Evolutionary conservation across 306 rosid genomes (phyloP).

Genomic region (Casuarina cunninghamiana): DNA sequence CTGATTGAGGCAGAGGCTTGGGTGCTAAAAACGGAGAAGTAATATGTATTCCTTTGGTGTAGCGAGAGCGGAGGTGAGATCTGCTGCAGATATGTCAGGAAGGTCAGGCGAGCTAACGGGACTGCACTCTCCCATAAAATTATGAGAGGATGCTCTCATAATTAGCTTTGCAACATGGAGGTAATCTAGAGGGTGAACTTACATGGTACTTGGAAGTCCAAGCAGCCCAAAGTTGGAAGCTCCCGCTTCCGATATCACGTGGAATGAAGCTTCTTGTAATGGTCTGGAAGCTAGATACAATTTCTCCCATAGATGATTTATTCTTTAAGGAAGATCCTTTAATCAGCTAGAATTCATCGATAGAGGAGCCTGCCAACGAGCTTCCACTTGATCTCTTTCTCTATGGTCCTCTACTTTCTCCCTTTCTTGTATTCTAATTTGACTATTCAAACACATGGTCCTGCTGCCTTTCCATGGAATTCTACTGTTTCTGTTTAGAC

Average conservation of each 20-base stretch:
- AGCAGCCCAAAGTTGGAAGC: constrained; percentile 13
- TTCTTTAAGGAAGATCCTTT: neutral
- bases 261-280: neutral
- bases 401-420: neutral
- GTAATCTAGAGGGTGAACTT: constrained; percentile 7
- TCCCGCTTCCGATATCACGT: neutral
- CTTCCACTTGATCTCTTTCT: neutral
- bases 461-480: constrained; percentile 13
- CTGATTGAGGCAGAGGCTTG: neutral
- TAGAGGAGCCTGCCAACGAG: neutral
- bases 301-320: constrained; percentile 10
- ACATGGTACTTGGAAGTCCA: neutral
- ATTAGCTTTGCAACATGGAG: constrained; percentile 13
- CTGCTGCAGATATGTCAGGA: neutral
- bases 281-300: constrained; percentile 7
- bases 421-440: neutral
- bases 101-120: constrained; percentile 1
- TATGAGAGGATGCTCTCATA: constrained; percentile 8
- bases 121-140: neutral
- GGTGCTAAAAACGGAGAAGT: neutral
- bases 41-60: neutral
- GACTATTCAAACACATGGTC: constrained; percentile 10
- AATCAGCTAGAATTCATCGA: constrained; percentile 3
- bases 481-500: constrained; percentile 17
- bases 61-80: neutral